These are phyloP conservation scores for Lindgomyces ingoldianus DNA, from an alignment of 495 filamentous ascomycete genomes.

Conservation along the genomic window DNA sequence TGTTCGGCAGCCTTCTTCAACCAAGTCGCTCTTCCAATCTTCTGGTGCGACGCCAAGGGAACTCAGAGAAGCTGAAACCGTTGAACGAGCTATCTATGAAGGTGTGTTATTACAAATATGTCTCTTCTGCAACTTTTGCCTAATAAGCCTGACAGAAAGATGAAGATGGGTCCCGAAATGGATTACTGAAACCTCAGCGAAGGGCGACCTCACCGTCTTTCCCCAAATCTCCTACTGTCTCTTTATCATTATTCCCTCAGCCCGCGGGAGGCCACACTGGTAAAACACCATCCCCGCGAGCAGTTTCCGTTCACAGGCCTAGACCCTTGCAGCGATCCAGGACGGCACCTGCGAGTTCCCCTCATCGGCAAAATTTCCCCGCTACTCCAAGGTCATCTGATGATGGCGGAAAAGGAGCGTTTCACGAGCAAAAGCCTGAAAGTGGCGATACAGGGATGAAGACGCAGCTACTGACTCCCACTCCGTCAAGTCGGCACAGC, in stretches of 20 bases:
- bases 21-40: conserved; percentile 54
- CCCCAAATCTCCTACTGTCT: conserved; percentile 57
- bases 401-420: conserved; percentile 22
- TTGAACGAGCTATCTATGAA: conserved; percentile 43
- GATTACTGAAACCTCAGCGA: conserved; percentile 29
- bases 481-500: conserved; percentile 47
- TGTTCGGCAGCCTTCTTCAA: conserved; percentile 79
- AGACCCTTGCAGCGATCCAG: conserved; percentile 59
- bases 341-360: conserved; percentile 59
- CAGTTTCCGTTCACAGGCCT: conserved; percentile 44
- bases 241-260: conserved; percentile 62
- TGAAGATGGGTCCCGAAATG: conserved; percentile 14
- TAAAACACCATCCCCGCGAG: conserved; percentile 48
- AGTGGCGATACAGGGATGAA: not conserved
- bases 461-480: conserved; percentile 19
- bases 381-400: conserved; percentile 14
- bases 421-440: conserved; percentile 35
- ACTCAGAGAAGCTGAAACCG: conserved; percentile 63
- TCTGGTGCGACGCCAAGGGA: conserved; percentile 68
- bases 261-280: not conserved
- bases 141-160: conserved; percentile 26
- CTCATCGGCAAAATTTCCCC: conserved; percentile 38
- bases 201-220: conserved; percentile 34
- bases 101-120: conserved; percentile 27
- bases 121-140: not conserved